Evolutionary conservation across 176 grass and related monocot species (phyloP).

Genomic region (Musa troglodytarum): DNA sequence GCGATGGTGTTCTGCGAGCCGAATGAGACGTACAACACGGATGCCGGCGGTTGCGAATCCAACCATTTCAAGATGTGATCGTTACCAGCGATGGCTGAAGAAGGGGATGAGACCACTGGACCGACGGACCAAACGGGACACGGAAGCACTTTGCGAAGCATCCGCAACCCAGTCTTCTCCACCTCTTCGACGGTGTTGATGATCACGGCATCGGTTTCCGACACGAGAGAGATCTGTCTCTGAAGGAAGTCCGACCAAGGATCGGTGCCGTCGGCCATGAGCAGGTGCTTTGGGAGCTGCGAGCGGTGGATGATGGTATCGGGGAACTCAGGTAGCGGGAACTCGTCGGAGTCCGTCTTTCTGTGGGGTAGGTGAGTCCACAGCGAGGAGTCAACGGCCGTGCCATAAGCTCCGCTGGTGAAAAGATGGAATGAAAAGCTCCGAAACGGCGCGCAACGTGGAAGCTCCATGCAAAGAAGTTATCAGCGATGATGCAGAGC

Average conservation of each 20-base stretch:
- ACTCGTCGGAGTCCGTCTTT: slow-evolving; percentile 20
- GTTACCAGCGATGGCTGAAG: background rate
- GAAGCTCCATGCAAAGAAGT: slow-evolving; percentile 52
- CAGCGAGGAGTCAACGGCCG: slow-evolving; percentile 32
- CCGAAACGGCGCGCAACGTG: slow-evolving; percentile 26
- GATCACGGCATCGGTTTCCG: slow-evolving; percentile 28
- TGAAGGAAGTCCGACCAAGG: slow-evolving; percentile 43
- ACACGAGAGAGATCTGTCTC: slow-evolving; percentile 13
- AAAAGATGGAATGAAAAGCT: slow-evolving; percentile 38
- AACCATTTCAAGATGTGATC: slow-evolving; percentile 35
- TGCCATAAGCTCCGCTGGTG: slow-evolving; percentile 43
- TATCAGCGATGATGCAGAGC: slow-evolving; percentile 42
- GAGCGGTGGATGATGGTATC: slow-evolving; percentile 40
- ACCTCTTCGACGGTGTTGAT: slow-evolving; percentile 55
- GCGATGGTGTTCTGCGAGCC: slow-evolving; percentile 54
- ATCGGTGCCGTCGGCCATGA: slow-evolving; percentile 12
- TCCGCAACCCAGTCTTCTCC: slow-evolving; percentile 34
- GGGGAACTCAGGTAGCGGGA: slow-evolving; percentile 32
- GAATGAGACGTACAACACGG: slow-evolving; percentile 51
- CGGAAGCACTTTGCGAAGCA: slow-evolving; percentile 25
- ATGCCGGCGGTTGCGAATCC: slow-evolving; percentile 28
- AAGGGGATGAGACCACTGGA: slow-evolving; percentile 12
- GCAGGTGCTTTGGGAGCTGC: slow-evolving; percentile 31
- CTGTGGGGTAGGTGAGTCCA: slow-evolving; percentile 45
- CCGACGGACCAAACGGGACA: slow-evolving; percentile 31